Percentiles rank a stretch among this genome's conserved stretches.
Evolutionary conservation across 352 stramenopile species (phyloP).

Genomic region (Phytopythium mirpurense): DNA sequence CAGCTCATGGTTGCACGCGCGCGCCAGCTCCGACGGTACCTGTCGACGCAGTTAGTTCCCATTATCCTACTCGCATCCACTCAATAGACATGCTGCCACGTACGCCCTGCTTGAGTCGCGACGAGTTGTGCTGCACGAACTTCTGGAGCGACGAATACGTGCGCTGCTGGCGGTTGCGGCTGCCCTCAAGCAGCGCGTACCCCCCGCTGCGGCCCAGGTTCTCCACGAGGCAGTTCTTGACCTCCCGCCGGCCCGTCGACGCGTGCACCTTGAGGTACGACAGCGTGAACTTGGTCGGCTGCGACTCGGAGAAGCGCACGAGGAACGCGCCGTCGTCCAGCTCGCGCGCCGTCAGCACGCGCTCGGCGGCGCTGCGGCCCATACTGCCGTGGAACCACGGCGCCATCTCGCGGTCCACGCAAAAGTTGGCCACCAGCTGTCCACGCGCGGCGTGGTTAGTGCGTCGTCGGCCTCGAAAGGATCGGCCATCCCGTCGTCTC

Average conservation of each 20-base stretch:
- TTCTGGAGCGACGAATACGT: constrained; percentile 54
- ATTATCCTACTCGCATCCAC: too few relatives aligned
- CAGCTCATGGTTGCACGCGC: constrained; percentile 51
- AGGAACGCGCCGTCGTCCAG: constrained; percentile 63
- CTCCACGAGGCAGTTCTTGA: constrained; percentile 70
- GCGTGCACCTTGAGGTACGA: constrained; percentile 74
- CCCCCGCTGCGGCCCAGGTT: constrained; percentile 36
- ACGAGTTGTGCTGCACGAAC: constrained; percentile 56
- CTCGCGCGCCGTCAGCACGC: constrained; percentile 19
- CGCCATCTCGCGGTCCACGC: constrained; percentile 48
- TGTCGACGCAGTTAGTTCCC: constrained; percentile 7
- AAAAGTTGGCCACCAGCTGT: constrained; percentile 53
- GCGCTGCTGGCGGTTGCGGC: constrained; percentile 14
- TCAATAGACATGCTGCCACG: constrained; percentile 5
- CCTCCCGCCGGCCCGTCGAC: constrained; percentile 30
- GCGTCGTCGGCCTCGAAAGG: too few relatives aligned
- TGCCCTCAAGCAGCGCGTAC: constrained; percentile 46
- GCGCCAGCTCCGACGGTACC: constrained; percentile 48
- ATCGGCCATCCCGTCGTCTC: too few relatives aligned
- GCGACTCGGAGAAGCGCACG: constrained; percentile 74
- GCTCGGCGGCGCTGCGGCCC: constrained; percentile 40
- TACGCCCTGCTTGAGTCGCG: constrained; percentile 61
- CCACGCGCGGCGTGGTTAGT: neutral
- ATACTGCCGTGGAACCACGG: constrained; percentile 74
- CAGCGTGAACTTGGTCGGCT: constrained; percentile 70